Base-by-base conservation (phyloP, 2,329 filamentous ascomycete genomes). In the Aspergillus neotritici region DNA sequence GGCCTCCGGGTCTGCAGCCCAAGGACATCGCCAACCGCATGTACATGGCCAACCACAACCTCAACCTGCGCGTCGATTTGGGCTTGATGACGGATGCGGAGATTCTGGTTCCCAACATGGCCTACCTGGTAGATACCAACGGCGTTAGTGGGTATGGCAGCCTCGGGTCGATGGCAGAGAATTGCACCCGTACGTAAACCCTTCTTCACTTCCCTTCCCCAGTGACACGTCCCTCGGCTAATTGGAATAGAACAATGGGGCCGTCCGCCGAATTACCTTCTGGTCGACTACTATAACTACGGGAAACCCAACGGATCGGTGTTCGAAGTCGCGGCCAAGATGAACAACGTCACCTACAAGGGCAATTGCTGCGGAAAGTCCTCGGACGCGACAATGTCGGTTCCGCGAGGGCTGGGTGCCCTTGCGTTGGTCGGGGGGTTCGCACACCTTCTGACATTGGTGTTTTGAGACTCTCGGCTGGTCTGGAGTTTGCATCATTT, bases 11-110 rank as follows among this genome's bases (percentile, higher is more conserved):
- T 34, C 69, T 94, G 44, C 56, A 69, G 2, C 58, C 62, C 0
- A 66, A 74, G 2, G 73, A 78, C 5, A 76, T 78, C 0, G 70
- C 72, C 45, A 72, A 82, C 25, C 76, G 82, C 34, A 75, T 94
- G 67, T 94, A 90, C 62, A 76, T 95, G 59, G 78, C 85, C 58
- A 96, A 96, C 67, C 90, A 96, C 71, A 96, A 96, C 62, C 76
- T 95, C 46, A 95, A 95, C 63, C 76, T 94, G 49, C 77, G 77
- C 40, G 67, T 94, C 31, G 78, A 79, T 25, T 61, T 77, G 11
- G 70, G 74, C 14, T 62, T 93, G 36, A n/a, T 93, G 21, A 25
- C 21, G 21, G 21, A 25, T 25, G 21, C 21, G 21, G 21, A 25
- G 21, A 25, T 25, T 25, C 70, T 89, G 7, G 82, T 93, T 10